These are phyloP conservation scores for Tricharina praecox DNA, from an alignment of 495 filamentous ascomycete genomes.

Conservation along the genomic window DNA sequence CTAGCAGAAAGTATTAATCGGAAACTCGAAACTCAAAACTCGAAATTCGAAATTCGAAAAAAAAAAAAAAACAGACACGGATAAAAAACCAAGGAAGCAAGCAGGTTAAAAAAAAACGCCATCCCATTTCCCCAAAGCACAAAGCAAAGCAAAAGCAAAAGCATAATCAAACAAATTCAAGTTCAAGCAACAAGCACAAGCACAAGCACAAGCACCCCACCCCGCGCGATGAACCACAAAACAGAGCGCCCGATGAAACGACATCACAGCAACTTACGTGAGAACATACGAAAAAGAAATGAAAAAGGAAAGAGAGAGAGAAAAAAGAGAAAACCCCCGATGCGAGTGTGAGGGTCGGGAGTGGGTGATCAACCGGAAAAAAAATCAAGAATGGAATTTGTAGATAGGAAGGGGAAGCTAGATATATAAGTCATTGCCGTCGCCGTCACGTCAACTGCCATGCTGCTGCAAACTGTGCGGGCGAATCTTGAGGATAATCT, in stretches of 20 bases:
- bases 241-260: too few relatives aligned
- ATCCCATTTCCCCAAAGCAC: not conserved
- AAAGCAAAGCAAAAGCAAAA: conserved; percentile 2
- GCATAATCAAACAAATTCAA: conserved; percentile 8
- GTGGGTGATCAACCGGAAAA: not conserved
- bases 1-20: too few relatives aligned
- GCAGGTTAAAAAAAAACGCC: not conserved
- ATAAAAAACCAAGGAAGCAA: not conserved
- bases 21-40: too few relatives aligned
- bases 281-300: too few relatives aligned
- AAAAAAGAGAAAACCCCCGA: not conserved
- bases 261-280: too few relatives aligned
- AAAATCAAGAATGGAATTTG: too few relatives aligned
- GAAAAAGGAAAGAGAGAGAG: conserved; percentile 3
- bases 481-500: conserved; percentile 5
- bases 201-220: not conserved
- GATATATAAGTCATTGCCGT: not conserved
- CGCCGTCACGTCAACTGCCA: not conserved
- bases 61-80: too few relatives aligned
- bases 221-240: too few relatives aligned
- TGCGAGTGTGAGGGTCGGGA: not conserved
- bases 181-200: conserved; percentile 8
- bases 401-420: too few relatives aligned
- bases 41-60: too few relatives aligned
- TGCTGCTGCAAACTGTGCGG: not conserved